Evolutionary conservation across 2,329 filamentous ascomycete species (phyloP).

Genomic region (Trichoderma brevicompactum): DNA sequence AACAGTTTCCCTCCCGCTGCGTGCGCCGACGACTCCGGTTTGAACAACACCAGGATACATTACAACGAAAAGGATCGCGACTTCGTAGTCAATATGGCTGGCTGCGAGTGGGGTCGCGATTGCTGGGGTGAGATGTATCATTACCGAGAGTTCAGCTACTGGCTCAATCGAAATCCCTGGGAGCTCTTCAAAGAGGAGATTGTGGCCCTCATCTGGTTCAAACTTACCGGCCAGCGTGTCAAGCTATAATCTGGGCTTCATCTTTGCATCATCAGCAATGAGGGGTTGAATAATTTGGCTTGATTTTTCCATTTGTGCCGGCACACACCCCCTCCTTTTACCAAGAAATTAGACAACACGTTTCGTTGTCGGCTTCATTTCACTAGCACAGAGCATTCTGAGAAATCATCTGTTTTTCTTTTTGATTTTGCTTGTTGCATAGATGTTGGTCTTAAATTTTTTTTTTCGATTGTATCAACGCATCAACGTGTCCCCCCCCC

Average conservation of each 20-base stretch:
- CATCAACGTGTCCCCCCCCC: background rate
- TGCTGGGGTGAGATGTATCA: slow-evolving; percentile 99
- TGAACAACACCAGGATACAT: slow-evolving; percentile 77
- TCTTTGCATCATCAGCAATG: background rate
- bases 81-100: slow-evolving; percentile 98
- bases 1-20: slow-evolving; percentile 94
- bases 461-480: slow-evolving; percentile 27
- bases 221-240: slow-evolving; percentile 64
- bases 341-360: slow-evolving; percentile 4
- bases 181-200: slow-evolving; percentile 73
- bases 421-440: slow-evolving; percentile 30
- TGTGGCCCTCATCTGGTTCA: slow-evolving; percentile 64
- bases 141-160: slow-evolving; percentile 89
- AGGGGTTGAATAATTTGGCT: background rate
- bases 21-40: slow-evolving; percentile 70
- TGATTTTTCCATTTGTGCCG: slow-evolving; percentile 10
- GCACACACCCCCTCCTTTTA: slow-evolving; percentile 5
- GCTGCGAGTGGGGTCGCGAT: slow-evolving; percentile 94
- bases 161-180: slow-evolving; percentile 82
- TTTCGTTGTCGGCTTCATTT: slow-evolving; percentile 9
- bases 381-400: slow-evolving; percentile 25
- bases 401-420: slow-evolving; percentile 24
- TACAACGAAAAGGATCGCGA: slow-evolving; percentile 85
- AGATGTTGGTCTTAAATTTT: slow-evolving; percentile 23
- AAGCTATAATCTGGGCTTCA: slow-evolving; percentile 50